These are phyloP conservation scores for Globisporangium megalacanthum DNA, from an alignment of 352 stramenopile species.

Conservation along the genomic window DNA sequence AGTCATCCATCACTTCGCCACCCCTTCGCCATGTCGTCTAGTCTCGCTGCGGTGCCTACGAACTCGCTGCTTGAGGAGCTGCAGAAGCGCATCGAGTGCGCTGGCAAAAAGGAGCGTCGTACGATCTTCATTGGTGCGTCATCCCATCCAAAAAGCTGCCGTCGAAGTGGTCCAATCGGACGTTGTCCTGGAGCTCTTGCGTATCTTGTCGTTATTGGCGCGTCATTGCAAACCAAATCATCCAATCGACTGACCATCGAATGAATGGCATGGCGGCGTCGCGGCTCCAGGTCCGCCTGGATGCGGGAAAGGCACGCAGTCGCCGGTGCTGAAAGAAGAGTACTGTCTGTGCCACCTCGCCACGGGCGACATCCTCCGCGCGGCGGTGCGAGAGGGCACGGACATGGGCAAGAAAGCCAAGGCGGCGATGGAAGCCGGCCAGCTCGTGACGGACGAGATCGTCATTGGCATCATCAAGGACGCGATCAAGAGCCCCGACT, in stretches of 20 bases:
- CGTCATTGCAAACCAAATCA: no score
- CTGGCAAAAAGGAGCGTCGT: slow-evolving; percentile 90
- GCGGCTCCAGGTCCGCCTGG: slow-evolving; percentile 75
- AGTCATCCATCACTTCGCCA: neutral
- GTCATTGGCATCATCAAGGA: slow-evolving; percentile 99
- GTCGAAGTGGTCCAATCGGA: no score
- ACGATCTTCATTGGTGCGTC: slow-evolving; percentile 92
- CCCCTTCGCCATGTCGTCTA: slow-evolving; percentile 30
- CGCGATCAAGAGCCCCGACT: slow-evolving; percentile 96
- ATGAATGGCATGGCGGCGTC: neutral
- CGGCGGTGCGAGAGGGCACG: slow-evolving; percentile 93
- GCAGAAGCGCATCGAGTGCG: slow-evolving; percentile 89
- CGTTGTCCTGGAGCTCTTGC: no score
- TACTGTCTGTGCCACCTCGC: slow-evolving; percentile 98
- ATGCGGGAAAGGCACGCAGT: slow-evolving; percentile 99
- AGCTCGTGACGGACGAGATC: slow-evolving; percentile 97
- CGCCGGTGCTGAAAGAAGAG: slow-evolving; percentile 96
- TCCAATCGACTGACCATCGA: slow-evolving; percentile 7
- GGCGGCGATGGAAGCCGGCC: slow-evolving; percentile 96
- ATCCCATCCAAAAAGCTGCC: neutral
- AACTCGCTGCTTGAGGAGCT: slow-evolving; percentile 87
- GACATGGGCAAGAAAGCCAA: slow-evolving; percentile 98
- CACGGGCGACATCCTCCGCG: slow-evolving; percentile 99
- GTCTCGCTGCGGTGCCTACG: slow-evolving; percentile 74
- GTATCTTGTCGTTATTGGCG: neutral